phyloP scores from a whole-genome alignment of 1,284 basidiomycete species.

The Marasmius sp. region DNA sequence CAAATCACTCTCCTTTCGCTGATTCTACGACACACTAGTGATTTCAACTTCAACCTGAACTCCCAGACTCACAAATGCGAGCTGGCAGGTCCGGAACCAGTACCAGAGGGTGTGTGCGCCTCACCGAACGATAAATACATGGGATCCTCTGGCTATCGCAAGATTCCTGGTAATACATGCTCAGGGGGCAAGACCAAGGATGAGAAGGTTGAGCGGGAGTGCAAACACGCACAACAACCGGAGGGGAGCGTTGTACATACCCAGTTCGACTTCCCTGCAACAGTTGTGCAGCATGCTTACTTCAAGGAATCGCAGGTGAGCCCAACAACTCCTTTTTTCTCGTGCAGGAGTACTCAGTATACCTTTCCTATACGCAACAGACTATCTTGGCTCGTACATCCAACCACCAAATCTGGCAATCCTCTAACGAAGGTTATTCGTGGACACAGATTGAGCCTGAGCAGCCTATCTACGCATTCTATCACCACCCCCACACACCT shows the following conservation, averaged over 20 bases:
- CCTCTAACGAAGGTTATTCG: constrained; percentile 90
- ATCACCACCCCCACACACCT: constrained; percentile 77
- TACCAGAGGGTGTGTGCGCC: constrained; percentile 77
- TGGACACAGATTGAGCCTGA: constrained; percentile 73
- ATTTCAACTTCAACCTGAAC: constrained; percentile 84
- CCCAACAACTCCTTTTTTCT: constrained; percentile 1
- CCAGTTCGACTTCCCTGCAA: constrained; percentile 72
- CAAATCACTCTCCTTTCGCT: not conserved
- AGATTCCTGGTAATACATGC: constrained; percentile 94
- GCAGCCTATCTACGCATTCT: constrained; percentile 78
- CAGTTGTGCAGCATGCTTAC: constrained; percentile 80
- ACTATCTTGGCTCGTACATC: constrained; percentile 83
- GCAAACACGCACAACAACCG: constrained; percentile 63
- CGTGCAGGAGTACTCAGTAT: not conserved
- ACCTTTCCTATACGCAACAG: constrained; percentile 30
- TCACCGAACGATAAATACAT: constrained; percentile 66
- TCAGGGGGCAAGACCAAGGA: constrained; percentile 71
- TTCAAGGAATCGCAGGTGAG: constrained; percentile 73
- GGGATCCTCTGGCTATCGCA: constrained; percentile 90
- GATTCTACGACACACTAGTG: constrained; percentile 44
- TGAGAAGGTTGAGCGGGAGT: constrained; percentile 68
- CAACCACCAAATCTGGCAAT: constrained; percentile 88
- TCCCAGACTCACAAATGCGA: constrained; percentile 74
- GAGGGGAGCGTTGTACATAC: constrained; percentile 75
- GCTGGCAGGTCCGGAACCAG: constrained; percentile 81